Evolutionary conservation across 2,329 filamentous ascomycete species (phyloP).

Genomic region (Fusarium sterilihyphosum): DNA sequence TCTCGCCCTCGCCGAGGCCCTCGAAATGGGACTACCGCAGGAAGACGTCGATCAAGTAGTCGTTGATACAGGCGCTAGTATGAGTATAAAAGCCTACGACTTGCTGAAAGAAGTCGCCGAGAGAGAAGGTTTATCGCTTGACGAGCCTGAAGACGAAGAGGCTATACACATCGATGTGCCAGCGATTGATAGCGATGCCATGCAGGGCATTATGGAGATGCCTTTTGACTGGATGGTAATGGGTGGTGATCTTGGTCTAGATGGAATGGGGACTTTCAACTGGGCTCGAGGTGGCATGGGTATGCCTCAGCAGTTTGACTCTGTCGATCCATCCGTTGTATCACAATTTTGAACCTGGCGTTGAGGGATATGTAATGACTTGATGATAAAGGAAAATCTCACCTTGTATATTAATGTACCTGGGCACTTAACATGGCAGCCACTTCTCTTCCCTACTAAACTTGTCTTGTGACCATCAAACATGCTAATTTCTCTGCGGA

Average conservation of each 20-base stretch:
- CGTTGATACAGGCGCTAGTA: constrained; percentile 33
- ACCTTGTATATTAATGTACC: background rate
- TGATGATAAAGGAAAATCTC: background rate
- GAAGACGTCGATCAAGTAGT: constrained; percentile 47
- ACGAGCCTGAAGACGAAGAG: constrained; percentile 17
- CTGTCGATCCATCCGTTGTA: constrained; percentile 29
- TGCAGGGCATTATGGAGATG: constrained; percentile 41
- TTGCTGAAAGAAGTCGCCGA: constrained; percentile 49
- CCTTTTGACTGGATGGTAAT: constrained; percentile 40
- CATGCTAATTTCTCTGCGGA: background rate
- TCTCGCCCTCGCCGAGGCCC: constrained; percentile 48
- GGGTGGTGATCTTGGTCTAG: constrained; percentile 35
- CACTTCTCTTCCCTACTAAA: background rate
- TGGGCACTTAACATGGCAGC: background rate
- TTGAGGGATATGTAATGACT: background rate
- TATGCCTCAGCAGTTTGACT: constrained; percentile 24
- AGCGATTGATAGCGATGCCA: constrained; percentile 13
- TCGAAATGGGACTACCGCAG: constrained; percentile 44
- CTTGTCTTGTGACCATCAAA: background rate
- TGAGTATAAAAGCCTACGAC: constrained; percentile 43
- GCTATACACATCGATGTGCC: background rate
- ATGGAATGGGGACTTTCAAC: constrained; percentile 31
- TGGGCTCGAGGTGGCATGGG: constrained; percentile 21
- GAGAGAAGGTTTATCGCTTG: constrained; percentile 28
- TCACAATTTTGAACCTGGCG: constrained; percentile 15